phyloP scores from a whole-genome alignment of 306 rosid genomes.

The Adenanthera pavonina region DNA sequence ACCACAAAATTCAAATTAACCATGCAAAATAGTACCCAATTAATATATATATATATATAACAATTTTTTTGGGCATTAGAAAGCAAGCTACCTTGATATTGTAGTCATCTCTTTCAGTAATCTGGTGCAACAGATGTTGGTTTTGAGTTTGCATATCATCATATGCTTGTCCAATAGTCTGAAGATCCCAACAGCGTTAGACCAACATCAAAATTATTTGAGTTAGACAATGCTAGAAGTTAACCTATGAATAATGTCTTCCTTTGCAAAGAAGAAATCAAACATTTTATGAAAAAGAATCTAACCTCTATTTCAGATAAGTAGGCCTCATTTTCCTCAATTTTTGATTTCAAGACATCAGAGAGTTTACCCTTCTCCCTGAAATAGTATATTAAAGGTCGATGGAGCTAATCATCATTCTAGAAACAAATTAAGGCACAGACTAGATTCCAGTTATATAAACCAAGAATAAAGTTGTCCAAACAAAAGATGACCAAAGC shows the following conservation, averaged over 20 bases:
- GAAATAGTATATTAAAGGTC: slow-evolving; percentile 44
- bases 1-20: slow-evolving; percentile 19
- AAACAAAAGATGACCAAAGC: background rate
- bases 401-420: slow-evolving; percentile 8
- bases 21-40: slow-evolving; percentile 4
- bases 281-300: background rate
- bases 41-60: background rate
- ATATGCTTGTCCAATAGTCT: slow-evolving; percentile 97
- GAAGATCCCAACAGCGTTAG: slow-evolving; percentile 37
- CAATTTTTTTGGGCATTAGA: background rate
- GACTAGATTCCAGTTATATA: background rate
- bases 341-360: slow-evolving; percentile 74
- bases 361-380: slow-evolving; percentile 67
- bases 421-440: background rate
- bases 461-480: slow-evolving; percentile 20
- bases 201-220: slow-evolving; percentile 28
- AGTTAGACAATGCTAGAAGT: slow-evolving; percentile 1
- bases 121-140: slow-evolving; percentile 94
- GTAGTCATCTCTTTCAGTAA: slow-evolving; percentile 96
- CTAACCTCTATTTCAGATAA: slow-evolving; percentile 96
- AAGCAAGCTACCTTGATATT: slow-evolving; percentile 79
- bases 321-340: slow-evolving; percentile 87
- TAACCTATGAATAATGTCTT: slow-evolving; percentile 18
- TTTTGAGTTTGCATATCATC: slow-evolving; percentile 99
- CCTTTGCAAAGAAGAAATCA: slow-evolving; percentile 14